Conservation (phyloP, 805 yeast species). For the Starmerella cellae region DNA sequence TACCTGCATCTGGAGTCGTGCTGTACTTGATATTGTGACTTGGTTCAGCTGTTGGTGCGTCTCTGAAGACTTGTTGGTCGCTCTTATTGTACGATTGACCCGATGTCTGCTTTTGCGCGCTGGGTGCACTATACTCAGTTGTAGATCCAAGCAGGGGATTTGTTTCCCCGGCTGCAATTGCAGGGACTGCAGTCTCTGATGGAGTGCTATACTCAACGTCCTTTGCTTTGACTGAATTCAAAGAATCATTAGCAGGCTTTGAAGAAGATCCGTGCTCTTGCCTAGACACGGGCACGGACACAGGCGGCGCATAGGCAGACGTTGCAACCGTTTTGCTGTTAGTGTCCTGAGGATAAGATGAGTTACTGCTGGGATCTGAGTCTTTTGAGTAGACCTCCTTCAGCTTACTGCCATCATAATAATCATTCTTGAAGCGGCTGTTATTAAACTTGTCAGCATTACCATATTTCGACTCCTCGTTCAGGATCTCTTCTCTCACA, state of each 20-base stretch:
- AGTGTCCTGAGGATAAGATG: neutral
- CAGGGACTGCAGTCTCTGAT: neutral
- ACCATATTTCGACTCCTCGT: neutral
- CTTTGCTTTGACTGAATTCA: neutral
- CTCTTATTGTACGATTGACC: no score
- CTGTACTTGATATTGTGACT: conserved; percentile 3
- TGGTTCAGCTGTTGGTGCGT: no score
- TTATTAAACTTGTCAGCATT: neutral
- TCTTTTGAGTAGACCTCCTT: neutral
- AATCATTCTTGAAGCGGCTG: neutral
- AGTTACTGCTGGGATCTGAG: no score
- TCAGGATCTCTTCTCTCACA: neutral
- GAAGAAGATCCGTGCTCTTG: neutral
- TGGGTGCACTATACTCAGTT: conserved; percentile 4
- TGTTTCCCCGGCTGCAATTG: conserved; percentile 1
- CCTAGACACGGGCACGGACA: neutral
- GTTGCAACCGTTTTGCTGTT: neutral
- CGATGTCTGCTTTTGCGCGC: neutral
- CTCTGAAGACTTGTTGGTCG: no score
- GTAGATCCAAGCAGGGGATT: conserved; percentile 3
- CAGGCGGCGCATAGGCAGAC: neutral
- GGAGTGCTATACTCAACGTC: neutral
- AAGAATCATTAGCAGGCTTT: neutral
- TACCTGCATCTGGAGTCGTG: neutral
- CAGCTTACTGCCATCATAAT: neutral